Base-by-base conservation (phyloP, 176 grass and related monocot species). In the Puya raimondii region DNA sequence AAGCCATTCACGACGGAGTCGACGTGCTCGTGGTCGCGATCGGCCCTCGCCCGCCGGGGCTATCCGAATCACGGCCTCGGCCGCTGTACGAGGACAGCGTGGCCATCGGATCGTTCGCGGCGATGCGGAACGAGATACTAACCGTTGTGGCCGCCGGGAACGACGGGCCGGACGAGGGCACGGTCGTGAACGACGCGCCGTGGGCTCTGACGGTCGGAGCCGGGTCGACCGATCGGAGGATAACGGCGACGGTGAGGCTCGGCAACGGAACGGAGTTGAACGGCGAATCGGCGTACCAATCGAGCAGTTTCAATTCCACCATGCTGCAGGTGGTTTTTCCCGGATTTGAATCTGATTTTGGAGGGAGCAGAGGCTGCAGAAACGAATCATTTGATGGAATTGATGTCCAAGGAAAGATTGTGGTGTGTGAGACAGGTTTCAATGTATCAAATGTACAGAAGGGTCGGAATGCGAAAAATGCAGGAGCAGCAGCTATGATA, bases 131-230 rank as follows among this genome's bases (percentile, higher is more conserved):
- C 16, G 74, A 65, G 20, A 56, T 76, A 10, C 56, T 76, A n/a
- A 51, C 65, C 5, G 68, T 64, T 27, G 65, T 50, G 11, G 64
- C 64, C 5, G 51, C 63, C 1, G 74, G 64, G 0, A 76, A 76
- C 16, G 4, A 50, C 18, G 74, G 64, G 13, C 74, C 64, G 9
- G 12, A 59, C 16, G n/a, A 59, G 20, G 18, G 59, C 5, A 65
- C 18, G 13, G 18, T 74, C 1, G 12, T 16, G 0, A 52, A 64
- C 12, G 72, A 64, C 14, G 59, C 72, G 1, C 72, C 72, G 1
- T 74, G 72, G 72, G 51, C 50, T 50, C 72, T 74, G 20, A 74
- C 72, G 8, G 72, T 74, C 21, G 72, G 72, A 9, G 72, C 72
- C 12, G 64, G 61, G 21, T 64, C 58, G 56, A 64, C 59, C 20